A percentile compares a stretch with the other conserved stretches of the same genome.
phyloP scores from a whole-genome alignment of 1,284 basidiomycete species.

The Grifola frondosa region DNA sequence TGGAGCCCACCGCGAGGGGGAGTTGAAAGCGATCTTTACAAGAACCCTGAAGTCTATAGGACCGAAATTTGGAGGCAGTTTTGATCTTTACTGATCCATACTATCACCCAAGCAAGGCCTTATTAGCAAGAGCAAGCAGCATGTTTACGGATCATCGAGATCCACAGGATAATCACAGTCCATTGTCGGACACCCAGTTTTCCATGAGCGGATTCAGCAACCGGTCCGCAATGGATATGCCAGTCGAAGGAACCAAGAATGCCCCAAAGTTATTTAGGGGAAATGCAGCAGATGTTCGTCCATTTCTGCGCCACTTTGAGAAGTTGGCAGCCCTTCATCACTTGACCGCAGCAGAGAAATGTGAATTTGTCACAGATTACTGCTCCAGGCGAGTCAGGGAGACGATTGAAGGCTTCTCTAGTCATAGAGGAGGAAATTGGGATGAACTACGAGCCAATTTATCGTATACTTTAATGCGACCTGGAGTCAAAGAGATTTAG shows the following conservation, averaged over 20 bases:
- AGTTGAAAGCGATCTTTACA: too few species aligned
- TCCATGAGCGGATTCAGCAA: too few species aligned
- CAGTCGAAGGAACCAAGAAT: conserved; percentile 1
- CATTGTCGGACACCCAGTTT: too few species aligned
- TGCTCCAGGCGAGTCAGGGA: conserved; percentile 1
- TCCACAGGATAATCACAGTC: too few species aligned
- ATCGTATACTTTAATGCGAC: conserved; percentile 5
- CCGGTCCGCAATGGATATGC: conserved; percentile 3
- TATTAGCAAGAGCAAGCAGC: too few species aligned
- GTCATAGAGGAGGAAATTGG: neutral
- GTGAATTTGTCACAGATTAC: conserved; percentile 3
- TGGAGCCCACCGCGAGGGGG: too few species aligned
- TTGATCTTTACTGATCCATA: too few species aligned
- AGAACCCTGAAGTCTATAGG: too few species aligned
- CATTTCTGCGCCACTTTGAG: conserved; percentile 3
- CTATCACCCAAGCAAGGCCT: too few species aligned
- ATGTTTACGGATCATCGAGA: too few species aligned
- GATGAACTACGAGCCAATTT: neutral
- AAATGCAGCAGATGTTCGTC: neutral
- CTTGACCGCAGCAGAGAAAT: conserved; percentile 2
- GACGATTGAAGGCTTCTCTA: conserved; percentile 2
- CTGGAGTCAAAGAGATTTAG: conserved; percentile 3
- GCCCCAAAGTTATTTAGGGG: conserved; percentile 4
- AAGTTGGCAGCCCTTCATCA: conserved; percentile 2
- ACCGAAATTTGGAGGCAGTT: too few species aligned